Conservation (phyloP, 2,329 filamentous ascomycete genomes). For the Pseudocercospora crystallina region DNA sequence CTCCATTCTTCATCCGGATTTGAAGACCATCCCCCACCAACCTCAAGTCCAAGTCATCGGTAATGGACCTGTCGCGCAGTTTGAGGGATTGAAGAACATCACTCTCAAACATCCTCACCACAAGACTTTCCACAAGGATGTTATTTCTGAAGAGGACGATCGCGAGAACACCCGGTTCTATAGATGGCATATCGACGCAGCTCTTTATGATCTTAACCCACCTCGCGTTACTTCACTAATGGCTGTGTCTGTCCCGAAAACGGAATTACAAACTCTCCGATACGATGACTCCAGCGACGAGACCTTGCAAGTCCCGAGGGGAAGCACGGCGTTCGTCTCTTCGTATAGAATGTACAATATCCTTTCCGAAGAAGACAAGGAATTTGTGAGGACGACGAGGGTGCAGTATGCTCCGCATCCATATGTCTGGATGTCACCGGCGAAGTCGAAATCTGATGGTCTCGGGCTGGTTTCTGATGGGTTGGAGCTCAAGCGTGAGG, state of each 20-base stretch:
- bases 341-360: conserved; percentile 70
- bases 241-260: conserved; percentile 70
- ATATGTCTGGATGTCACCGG: conserved; percentile 77
- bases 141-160: conserved; percentile 63
- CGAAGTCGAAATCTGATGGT: conserved; percentile 65
- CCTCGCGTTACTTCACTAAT: conserved; percentile 71
- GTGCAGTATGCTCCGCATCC: conserved; percentile 77
- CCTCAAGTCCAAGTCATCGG: conserved; percentile 79
- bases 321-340: conserved; percentile 73
- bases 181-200: conserved; percentile 79
- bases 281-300: conserved; percentile 73
- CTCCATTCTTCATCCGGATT: conserved; percentile 70
- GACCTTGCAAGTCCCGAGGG: conserved; percentile 66
- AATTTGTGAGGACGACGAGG: conserved; percentile 64
- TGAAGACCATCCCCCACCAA: conserved; percentile 78
- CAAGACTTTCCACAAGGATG: conserved; percentile 69
- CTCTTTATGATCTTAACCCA: conserved; percentile 72
- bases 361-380: conserved; percentile 64
- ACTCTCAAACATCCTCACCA: conserved; percentile 74
- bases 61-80: conserved; percentile 67
- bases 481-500: conserved; percentile 58
- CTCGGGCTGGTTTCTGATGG: conserved; percentile 69
- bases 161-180: conserved; percentile 63
- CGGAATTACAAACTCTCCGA: conserved; percentile 64
- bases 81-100: conserved; percentile 69